Conservation (phyloP, 768 basidiomycete genomes). For the Suillus alpinus region DNA sequence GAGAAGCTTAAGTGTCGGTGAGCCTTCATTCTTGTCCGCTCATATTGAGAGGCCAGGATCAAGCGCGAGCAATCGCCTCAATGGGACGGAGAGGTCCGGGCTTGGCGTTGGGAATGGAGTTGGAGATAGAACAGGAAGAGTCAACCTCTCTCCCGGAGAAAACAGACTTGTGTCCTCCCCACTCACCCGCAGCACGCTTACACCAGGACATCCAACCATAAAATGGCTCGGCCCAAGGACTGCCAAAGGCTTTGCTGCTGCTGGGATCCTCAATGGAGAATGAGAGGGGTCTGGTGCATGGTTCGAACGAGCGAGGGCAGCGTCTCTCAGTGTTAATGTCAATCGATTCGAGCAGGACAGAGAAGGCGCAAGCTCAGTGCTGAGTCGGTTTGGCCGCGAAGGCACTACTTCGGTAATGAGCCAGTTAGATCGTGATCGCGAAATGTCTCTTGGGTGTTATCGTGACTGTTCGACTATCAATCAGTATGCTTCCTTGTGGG, state of each 20-base stretch:
- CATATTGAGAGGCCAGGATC: not conserved
- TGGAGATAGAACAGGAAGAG: not conserved
- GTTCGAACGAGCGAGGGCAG: not conserved
- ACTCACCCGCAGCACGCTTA: constrained; percentile 11
- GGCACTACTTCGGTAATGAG: not conserved
- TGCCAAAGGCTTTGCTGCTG: constrained; percentile 69
- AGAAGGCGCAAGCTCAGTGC: not conserved
- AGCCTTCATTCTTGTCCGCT: constrained; percentile 20
- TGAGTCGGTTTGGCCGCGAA: not conserved
- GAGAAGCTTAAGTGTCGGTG: constrained; percentile 69
- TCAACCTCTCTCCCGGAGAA: not conserved
- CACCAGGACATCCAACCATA: constrained; percentile 23
- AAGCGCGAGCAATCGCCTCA: not conserved
- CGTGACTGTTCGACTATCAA: not conserved
- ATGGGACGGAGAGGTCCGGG: not conserved
- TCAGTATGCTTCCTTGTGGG: constrained; percentile 22
- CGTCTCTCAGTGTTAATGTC: not conserved
- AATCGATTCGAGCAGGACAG: not conserved
- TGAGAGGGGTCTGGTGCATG: constrained; percentile 19
- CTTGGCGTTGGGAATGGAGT: not conserved
- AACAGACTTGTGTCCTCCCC: constrained; percentile 3
- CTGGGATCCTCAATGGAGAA: constrained; percentile 52
- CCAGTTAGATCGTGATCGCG: constrained; percentile 1
- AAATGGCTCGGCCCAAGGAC: constrained; percentile 76
- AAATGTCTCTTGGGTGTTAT: not conserved